Percentiles rank a stretch among this genome's conserved stretches.
Evolutionary conservation across 2,329 filamentous ascomycete genomes (phyloP).

Genomic region (Zopfia rhizophila): DNA sequence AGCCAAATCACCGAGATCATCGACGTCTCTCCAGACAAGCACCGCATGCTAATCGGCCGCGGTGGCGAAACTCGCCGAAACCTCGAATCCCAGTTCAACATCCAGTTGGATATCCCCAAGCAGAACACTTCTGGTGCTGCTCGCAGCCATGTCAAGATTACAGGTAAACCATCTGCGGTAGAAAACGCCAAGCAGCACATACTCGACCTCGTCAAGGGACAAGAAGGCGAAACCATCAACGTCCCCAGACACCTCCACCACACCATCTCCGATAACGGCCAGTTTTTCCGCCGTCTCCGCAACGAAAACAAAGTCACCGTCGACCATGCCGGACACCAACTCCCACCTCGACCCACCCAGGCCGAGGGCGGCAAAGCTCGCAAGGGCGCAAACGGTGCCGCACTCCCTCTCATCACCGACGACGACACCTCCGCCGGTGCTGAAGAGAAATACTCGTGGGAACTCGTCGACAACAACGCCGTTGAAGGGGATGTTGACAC

Average conservation of each 20-base stretch:
- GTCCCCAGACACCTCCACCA: slow-evolving; percentile 88
- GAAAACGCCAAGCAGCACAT: slow-evolving; percentile 90
- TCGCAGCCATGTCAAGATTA: slow-evolving; percentile 86
- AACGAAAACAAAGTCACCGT: slow-evolving; percentile 90
- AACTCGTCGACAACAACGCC: slow-evolving; percentile 74
- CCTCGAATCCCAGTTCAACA: slow-evolving; percentile 85
- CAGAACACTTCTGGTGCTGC: slow-evolving; percentile 75
- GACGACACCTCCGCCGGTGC: slow-evolving; percentile 68
- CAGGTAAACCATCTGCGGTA: slow-evolving; percentile 80
- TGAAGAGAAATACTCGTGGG: slow-evolving; percentile 82
- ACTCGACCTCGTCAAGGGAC: slow-evolving; percentile 78
- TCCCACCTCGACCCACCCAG: slow-evolving; percentile 74
- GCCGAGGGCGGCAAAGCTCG: slow-evolving; percentile 57
- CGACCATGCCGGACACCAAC: slow-evolving; percentile 84
- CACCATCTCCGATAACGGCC: slow-evolving; percentile 84
- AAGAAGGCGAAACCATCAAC: slow-evolving; percentile 86
- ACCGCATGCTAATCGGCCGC: slow-evolving; percentile 89
- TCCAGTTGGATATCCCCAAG: slow-evolving; percentile 89
- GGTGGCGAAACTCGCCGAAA: slow-evolving; percentile 87
- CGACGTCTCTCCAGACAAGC: slow-evolving; percentile 89
- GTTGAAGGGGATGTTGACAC: slow-evolving; percentile 63
- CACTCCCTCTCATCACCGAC: slow-evolving; percentile 93
- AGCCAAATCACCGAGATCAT: slow-evolving; percentile 81
- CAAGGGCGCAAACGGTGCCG: slow-evolving; percentile 67
- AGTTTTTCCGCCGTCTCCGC: slow-evolving; percentile 90